Base-by-base conservation (phyloP, 306 rosid genomes). In the Cicer judaicum region DNA sequence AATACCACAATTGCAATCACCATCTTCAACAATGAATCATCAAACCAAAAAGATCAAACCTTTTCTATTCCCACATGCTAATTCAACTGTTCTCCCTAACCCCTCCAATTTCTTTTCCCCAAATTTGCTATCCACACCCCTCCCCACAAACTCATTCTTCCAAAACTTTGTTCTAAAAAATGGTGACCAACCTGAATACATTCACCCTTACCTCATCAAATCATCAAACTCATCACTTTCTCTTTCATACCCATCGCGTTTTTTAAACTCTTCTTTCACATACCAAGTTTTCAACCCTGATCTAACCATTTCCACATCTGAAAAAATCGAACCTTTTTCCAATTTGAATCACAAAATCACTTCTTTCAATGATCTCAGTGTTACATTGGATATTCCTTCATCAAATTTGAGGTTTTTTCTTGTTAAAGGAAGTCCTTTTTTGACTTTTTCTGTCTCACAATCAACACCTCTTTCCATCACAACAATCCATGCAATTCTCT, bases 121-220 rank as follows among this genome's bases (percentile, higher is more conserved):
- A 7, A 70, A 77, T 66, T 90, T 91, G 19, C 75, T 90, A 62
- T 79, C 91, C 1, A 16, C 72, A 60, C 96, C 98, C 0, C 90
- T 89, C 10, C 98, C 98, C 44, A 93, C 97, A 0, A 91, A 88
- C 77, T 87, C 98, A 1, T 93, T 91, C 88, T 93, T 91, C 84
- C 97, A 91, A 64, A 91, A 91, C 87, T 86, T 81, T 13, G 82
- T 80, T 57, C 86, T 93, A 7, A 84, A 89, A 81, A 88, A 93
- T 43, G 98, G 97, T 11, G 91, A 86, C 9, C 87, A 77, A 47
- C 89, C 90, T 0, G 98, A 91, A 13, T 93, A 87, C 76, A 62
- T 93, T 68, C 98, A 93, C 79, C 98, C 98, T 0, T 93, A 91
- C 64, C 89, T 87, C 72, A 48, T 89, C 78, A 91, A 89, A 83